Evolutionary conservation across 345 rosid species (phyloP).

Genomic region (Linum tenue): DNA sequence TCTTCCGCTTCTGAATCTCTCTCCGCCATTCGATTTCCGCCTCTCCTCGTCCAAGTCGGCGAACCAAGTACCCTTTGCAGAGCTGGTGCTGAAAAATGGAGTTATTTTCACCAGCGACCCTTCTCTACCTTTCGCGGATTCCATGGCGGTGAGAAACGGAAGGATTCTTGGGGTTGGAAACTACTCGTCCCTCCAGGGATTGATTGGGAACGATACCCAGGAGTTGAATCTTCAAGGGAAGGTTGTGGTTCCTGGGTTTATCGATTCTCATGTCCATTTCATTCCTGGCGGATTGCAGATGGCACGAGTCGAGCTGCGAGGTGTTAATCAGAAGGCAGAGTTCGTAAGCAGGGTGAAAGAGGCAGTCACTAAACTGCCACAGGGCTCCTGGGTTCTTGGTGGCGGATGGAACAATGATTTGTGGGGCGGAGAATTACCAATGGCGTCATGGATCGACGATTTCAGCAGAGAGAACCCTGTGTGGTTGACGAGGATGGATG

Average conservation of each 20-base stretch:
- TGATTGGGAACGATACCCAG: constrained; percentile 44
- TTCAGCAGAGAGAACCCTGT: constrained; percentile 70
- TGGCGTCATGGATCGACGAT: constrained; percentile 76
- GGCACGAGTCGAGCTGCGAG: constrained; percentile 53
- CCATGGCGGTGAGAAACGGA: constrained; percentile 65
- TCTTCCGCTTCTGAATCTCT: constrained; percentile 27
- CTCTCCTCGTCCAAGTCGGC: constrained; percentile 15
- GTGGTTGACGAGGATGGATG: constrained; percentile 83
- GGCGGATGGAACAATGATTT: constrained; percentile 96
- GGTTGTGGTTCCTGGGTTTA: constrained; percentile 78
- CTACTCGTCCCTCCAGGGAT: constrained; percentile 49
- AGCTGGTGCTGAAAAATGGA: constrained; percentile 62
- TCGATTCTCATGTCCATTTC: constrained; percentile 89
- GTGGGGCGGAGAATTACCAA: constrained; percentile 90
- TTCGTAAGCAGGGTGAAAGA: constrained; percentile 64
- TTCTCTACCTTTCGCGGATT: constrained; percentile 56
- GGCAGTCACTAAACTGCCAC: constrained; percentile 28
- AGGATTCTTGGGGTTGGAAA: constrained; percentile 63
- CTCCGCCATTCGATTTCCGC: not conserved
- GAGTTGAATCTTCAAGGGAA: constrained; percentile 65
- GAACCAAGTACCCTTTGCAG: constrained; percentile 27
- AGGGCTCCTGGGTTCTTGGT: constrained; percentile 79
- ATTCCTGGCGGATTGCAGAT: constrained; percentile 62
- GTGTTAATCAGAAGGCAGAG: constrained; percentile 50
- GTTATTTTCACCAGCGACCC: constrained; percentile 65